A percentile compares a stretch with the other conserved stretches of the same genome.
phyloP scores from a whole-genome alignment of 148 eudicot species.

The Persicaria maculosa region DNA sequence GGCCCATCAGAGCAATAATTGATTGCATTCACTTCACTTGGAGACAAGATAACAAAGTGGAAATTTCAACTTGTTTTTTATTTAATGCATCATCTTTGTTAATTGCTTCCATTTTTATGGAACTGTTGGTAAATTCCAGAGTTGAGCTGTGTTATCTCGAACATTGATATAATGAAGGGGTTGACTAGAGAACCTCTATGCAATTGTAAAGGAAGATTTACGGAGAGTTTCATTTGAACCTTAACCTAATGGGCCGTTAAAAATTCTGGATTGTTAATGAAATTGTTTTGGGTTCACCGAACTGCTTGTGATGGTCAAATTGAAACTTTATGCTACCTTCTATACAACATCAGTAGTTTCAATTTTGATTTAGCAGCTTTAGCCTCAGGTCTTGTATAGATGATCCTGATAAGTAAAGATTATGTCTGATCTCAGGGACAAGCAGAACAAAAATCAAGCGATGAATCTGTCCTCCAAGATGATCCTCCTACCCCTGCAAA shows the following conservation, averaged over 20 bases:
- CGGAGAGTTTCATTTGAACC: not conserved
- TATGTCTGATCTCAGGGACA: constrained; percentile 38
- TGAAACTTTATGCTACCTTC: too few species aligned
- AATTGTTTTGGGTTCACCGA: not conserved
- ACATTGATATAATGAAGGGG: not conserved
- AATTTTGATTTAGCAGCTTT: too few species aligned
- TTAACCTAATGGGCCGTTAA: too few species aligned
- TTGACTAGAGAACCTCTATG: not conserved
- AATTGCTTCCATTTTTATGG: not conserved
- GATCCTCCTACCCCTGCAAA: constrained; percentile 15
- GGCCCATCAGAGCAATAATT: not conserved
- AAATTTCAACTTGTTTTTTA: not conserved
- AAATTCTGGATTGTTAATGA: not conserved
- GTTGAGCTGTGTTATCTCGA: not conserved
- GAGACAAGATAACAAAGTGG: not conserved
- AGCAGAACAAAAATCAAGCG: constrained; percentile 19
- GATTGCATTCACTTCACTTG: not conserved
- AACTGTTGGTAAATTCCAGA: not conserved
- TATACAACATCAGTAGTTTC: not conserved
- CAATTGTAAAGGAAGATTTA: not conserved
- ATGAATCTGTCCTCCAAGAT: constrained; percentile 24
- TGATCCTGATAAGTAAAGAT: not conserved
- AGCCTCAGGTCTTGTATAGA: not conserved
- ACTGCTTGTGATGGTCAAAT: not conserved
- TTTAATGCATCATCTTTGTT: not conserved